These are phyloP conservation scores for Rhytidiadelphus loreus DNA, from an alignment of 225 moss, liverwort and hornwort species.

Conservation along the genomic window DNA sequence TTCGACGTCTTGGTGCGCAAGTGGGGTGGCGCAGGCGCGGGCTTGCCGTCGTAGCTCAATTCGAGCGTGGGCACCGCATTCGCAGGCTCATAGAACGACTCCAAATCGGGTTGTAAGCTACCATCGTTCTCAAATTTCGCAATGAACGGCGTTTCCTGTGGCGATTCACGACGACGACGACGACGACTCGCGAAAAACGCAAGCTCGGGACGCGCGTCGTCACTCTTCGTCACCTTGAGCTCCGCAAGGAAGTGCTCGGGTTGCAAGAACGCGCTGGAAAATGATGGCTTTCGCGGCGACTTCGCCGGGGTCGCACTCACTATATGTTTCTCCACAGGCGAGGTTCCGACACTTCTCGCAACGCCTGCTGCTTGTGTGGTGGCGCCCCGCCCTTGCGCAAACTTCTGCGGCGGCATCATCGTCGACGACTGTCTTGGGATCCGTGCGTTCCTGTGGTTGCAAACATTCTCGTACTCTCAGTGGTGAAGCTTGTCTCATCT, in stretches of 20 bases:
- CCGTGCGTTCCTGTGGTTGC: background rate
- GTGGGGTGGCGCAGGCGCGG: constrained; percentile 4
- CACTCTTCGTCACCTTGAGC: background rate
- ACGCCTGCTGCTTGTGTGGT: background rate
- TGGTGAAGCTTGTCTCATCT: background rate
- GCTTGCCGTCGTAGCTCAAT: constrained; percentile 10
- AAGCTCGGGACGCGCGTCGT: background rate
- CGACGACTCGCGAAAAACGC: background rate
- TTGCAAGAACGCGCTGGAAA: constrained; percentile 11
- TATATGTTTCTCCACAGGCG: background rate
- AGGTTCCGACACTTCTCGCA: background rate
- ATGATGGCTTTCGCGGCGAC: background rate
- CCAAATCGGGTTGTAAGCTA: background rate
- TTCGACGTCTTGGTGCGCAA: background rate
- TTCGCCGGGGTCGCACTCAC: background rate
- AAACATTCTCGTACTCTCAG: background rate
- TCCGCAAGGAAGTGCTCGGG: constrained; percentile 21
- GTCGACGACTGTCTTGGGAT: background rate
- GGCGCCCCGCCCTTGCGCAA: background rate
- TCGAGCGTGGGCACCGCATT: constrained; percentile 6
- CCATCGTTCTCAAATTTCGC: background rate
- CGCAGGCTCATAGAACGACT: constrained; percentile 3
- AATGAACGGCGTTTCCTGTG: background rate
- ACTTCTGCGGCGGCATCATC: constrained; percentile 3
- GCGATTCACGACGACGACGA: background rate